phyloP scores from a whole-genome alignment of 2,329 filamentous ascomycete genomes.

The Arthrobotrys entomopaga region DNA sequence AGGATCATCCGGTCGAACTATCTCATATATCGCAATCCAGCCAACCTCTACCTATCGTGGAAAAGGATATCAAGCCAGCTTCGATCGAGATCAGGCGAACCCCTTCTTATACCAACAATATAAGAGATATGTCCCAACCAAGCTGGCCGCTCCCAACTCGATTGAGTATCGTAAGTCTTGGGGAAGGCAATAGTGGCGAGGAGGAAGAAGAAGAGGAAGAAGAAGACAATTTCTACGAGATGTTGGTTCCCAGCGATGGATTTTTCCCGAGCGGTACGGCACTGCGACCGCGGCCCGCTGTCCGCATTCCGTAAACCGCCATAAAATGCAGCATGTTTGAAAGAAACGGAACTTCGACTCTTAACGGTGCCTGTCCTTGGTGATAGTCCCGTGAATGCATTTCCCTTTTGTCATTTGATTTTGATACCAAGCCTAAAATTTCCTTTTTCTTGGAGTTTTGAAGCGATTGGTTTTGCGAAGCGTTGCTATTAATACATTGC shows the following conservation, averaged over 20 bases:
- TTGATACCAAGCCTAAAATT: no score
- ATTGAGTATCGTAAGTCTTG: conserved; percentile 38
- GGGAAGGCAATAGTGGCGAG: conserved; percentile 25
- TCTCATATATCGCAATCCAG: conserved; percentile 10
- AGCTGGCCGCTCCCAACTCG: conserved; percentile 24
- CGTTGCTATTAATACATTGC: background rate
- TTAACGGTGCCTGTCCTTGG: no score
- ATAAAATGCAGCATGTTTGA: conserved; percentile 36
- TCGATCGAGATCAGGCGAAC: no score
- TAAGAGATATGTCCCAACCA: conserved; percentile 13
- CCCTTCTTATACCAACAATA: conserved; percentile 17
- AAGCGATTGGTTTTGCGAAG: background rate
- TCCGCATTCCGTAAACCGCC: conserved; percentile 12
- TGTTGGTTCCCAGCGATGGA: conserved; percentile 48
- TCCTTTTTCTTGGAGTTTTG: no score
- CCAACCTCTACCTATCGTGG: background rate
- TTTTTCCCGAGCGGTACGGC: conserved; percentile 50
- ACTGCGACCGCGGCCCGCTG: conserved; percentile 35
- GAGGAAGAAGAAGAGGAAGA: conserved; percentile 52
- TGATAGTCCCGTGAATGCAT: no score
- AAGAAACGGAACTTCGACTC: background rate
- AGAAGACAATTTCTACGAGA: conserved; percentile 53
- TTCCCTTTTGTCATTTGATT: no score
- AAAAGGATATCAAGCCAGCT: conserved; percentile 17
- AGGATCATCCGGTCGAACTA: background rate